These are phyloP conservation scores for Mycena crocata DNA, from an alignment of 768 basidiomycete species.

Conservation along the genomic window DNA sequence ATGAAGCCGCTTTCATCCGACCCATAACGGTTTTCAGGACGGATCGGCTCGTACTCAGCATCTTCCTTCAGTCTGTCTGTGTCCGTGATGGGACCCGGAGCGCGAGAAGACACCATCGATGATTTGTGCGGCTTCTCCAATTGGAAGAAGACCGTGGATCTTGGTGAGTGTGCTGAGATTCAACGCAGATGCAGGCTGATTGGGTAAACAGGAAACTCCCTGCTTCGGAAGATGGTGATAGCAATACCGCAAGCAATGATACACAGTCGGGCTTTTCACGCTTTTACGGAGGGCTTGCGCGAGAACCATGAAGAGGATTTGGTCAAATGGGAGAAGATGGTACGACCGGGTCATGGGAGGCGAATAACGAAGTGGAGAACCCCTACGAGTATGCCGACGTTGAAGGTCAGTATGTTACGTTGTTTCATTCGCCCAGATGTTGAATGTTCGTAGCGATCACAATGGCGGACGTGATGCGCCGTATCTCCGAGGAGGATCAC, in stretches of 20 bases:
- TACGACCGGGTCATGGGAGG: background rate
- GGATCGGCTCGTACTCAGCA: constrained; percentile 25
- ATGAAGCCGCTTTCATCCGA: constrained; percentile 50
- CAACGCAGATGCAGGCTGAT: background rate
- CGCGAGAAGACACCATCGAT: constrained; percentile 37
- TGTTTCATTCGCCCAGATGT: no score
- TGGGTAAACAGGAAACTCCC: background rate
- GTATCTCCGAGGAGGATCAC: background rate
- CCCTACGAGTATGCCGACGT: background rate
- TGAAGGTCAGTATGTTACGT: background rate
- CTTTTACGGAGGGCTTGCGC: background rate
- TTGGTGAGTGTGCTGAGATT: constrained; percentile 21
- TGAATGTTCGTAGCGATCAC: background rate
- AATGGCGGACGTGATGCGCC: background rate
- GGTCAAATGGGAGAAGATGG: background rate
- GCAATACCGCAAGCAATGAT: background rate
- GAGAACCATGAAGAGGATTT: background rate
- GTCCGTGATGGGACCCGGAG: constrained; percentile 34
- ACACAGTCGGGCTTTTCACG: background rate
- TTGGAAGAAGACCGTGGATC: constrained; percentile 31
- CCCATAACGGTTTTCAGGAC: constrained; percentile 44
- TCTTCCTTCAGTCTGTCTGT: constrained; percentile 2
- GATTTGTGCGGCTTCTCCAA: constrained; percentile 38
- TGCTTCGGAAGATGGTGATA: constrained; percentile 12
- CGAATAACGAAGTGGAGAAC: no score